Conservation (phyloP, 164 flowering plant genomes). For the Nymphaea colorata region DNA sequence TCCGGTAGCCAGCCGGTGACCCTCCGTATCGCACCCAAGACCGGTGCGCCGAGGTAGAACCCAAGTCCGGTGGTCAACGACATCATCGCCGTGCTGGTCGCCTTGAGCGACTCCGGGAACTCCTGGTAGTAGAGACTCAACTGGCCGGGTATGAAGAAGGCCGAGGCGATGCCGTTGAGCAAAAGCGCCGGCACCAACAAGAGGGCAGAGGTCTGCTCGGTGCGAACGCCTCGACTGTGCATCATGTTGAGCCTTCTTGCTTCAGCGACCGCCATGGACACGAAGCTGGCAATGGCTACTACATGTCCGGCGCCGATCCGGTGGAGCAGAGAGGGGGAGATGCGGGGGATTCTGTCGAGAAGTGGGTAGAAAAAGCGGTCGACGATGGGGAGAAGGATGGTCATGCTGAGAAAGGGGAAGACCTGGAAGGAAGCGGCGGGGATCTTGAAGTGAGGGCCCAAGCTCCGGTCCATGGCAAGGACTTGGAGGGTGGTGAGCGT, state of each 20-base stretch:
- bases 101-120: constrained; percentile 23
- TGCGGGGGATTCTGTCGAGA: constrained; percentile 19
- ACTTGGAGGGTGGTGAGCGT: constrained; percentile 47
- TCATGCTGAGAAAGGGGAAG: constrained; percentile 20
- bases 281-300: constrained; percentile 33
- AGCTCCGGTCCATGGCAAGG: constrained; percentile 51
- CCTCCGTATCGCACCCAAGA: constrained; percentile 26
- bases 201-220: constrained; percentile 22
- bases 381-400: constrained; percentile 22
- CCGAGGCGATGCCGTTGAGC: constrained; percentile 34
- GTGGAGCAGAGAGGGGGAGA: constrained; percentile 30
- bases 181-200: constrained; percentile 29
- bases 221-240: not conserved
- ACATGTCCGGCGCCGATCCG: constrained; percentile 54
- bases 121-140: constrained; percentile 43
- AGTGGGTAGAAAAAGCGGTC: constrained; percentile 39
- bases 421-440: constrained; percentile 50
- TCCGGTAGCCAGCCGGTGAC: constrained; percentile 47
- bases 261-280: constrained; percentile 36
- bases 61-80: constrained; percentile 24
- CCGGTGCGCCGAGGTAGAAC: constrained; percentile 36
- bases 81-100: constrained; percentile 23
- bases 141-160: constrained; percentile 55
- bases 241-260: constrained; percentile 23
- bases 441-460: constrained; percentile 41